phyloP scores from a whole-genome alignment of 2,329 filamentous ascomycete species.

The Acrocalymma vagum region DNA sequence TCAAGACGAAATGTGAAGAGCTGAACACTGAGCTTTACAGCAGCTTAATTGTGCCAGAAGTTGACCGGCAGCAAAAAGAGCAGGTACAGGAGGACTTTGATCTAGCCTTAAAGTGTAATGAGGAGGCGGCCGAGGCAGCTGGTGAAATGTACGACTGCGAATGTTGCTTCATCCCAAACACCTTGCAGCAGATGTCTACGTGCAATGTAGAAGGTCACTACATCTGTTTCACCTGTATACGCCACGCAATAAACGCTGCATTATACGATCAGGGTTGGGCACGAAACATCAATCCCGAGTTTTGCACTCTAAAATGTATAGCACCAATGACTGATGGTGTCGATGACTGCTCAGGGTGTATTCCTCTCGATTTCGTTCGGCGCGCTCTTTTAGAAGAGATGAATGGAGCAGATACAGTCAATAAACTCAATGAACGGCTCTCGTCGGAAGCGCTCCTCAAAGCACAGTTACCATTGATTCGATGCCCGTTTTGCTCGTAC shows the following conservation, averaged over 20 bases:
- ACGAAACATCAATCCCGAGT: conserved; percentile 76
- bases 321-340: conserved; percentile 68
- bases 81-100: conserved; percentile 50
- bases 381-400: conserved; percentile 76
- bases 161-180: conserved; percentile 76
- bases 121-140: conserved; percentile 56
- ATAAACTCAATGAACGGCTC: conserved; percentile 80
- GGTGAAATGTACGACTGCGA: conserved; percentile 71
- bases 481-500: conserved; percentile 91
- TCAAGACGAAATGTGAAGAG: conserved; percentile 69
- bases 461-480: conserved; percentile 77
- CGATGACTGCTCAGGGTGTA: conserved; percentile 73
- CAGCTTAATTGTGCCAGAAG: conserved; percentile 52
- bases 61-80: conserved; percentile 49
- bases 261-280: conserved; percentile 94
- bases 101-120: conserved; percentile 56
- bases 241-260: conserved; percentile 82
- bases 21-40: conserved; percentile 60
- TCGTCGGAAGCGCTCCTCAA: conserved; percentile 78
- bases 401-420: conserved; percentile 75
- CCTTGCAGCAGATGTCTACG: conserved; percentile 78
- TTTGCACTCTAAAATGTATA: conserved; percentile 82
- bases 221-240: conserved; percentile 84
- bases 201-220: conserved; percentile 75
- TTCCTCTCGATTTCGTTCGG: conserved; percentile 74